A percentile compares a stretch with the other conserved stretches of the same genome.
Evolutionary conservation across 441 rosid species (phyloP).

Genomic region (Jatropha podagrica): DNA sequence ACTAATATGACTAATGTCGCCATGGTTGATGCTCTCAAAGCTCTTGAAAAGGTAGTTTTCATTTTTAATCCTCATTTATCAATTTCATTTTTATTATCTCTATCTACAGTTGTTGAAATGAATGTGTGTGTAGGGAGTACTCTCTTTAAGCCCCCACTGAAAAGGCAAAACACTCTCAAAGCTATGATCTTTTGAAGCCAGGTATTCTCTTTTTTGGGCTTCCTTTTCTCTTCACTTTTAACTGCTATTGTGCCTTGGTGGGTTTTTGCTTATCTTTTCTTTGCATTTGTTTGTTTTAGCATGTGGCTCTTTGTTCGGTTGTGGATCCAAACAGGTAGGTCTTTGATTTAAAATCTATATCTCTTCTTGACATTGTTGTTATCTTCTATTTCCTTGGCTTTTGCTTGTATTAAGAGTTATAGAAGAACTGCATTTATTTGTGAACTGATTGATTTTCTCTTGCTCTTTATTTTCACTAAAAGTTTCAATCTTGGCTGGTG

Average conservation of each 20-base stretch:
- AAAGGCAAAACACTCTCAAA: constrained; percentile 30
- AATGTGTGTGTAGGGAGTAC: constrained; percentile 25
- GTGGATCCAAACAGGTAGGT: constrained; percentile 42
- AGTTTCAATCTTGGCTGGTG: constrained; percentile 1
- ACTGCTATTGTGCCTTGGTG: constrained; percentile 27
- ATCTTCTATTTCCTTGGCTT: constrained; percentile 24
- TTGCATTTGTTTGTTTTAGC: constrained; percentile 32
- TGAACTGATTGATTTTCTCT: constrained; percentile 19
- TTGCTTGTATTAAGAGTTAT: constrained; percentile 1
- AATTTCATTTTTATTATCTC: constrained; percentile 22
- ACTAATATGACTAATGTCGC: constrained; percentile 83
- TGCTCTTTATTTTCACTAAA: neutral
- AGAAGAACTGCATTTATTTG: constrained; percentile 20
- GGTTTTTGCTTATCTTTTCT: constrained; percentile 24
- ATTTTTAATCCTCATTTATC: too few species aligned
- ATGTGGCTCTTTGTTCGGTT: constrained; percentile 36
- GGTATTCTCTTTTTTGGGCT: constrained; percentile 27
- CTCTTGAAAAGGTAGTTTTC: constrained; percentile 7
- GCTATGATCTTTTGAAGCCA: constrained; percentile 28
- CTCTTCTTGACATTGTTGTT: constrained; percentile 30
- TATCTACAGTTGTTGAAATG: constrained; percentile 20
- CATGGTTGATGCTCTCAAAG: constrained; percentile 85
- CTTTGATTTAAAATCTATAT: constrained; percentile 38
- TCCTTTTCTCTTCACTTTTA: constrained; percentile 32
- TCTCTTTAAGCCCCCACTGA: constrained; percentile 35